A percentile compares a stretch with the other conserved stretches of the same genome.
phyloP scores from a whole-genome alignment of 768 basidiomycete species.

The Nidularia sp. region DNA sequence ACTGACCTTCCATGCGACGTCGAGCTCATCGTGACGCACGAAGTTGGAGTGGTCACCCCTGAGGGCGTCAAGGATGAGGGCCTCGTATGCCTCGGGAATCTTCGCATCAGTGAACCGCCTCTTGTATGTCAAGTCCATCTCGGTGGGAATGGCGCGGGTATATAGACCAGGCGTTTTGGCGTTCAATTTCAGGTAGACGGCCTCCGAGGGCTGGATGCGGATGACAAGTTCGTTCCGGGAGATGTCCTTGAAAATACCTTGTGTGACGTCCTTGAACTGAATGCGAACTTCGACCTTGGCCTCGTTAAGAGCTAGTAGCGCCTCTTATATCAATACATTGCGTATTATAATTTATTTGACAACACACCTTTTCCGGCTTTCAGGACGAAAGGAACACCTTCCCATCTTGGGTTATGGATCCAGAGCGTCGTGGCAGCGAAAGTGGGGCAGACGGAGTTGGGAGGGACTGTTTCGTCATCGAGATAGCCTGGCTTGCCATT shows the following conservation, averaged over 20 bases:
- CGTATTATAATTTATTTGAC: slow-evolving; percentile 3
- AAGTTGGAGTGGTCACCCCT: slow-evolving; percentile 99
- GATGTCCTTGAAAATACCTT: slow-evolving; percentile 96
- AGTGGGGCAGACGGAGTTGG: slow-evolving; percentile 88
- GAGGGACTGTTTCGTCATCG: slow-evolving; percentile 94
- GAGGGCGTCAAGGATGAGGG: slow-evolving; percentile 91
- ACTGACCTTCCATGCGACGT: slow-evolving; percentile 93
- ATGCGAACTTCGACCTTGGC: slow-evolving; percentile 98
- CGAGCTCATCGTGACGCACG: slow-evolving; percentile 95
- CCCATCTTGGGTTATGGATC: slow-evolving; percentile 97
- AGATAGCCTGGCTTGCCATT: slow-evolving; percentile 98
- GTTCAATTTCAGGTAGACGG: slow-evolving; percentile 96
- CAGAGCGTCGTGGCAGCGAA: slow-evolving; percentile 87
- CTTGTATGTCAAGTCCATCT: slow-evolving; percentile 99
- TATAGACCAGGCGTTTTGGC: slow-evolving; percentile 89
- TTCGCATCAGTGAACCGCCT: slow-evolving; percentile 84
- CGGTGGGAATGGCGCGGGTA: slow-evolving; percentile 88
- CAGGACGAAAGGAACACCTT: slow-evolving; percentile 97
- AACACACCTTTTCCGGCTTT: slow-evolving; percentile 93
- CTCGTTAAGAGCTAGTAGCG: slow-evolving; percentile 81
- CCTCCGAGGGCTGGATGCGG: slow-evolving; percentile 94
- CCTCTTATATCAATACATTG: slow-evolving; percentile 6
- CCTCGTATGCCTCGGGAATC: slow-evolving; percentile 97
- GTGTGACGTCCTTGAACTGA: slow-evolving; percentile 96
- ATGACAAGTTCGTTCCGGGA: slow-evolving; percentile 96